Conservation (phyloP, 2,329 filamentous ascomycete genomes). For the Pseudopyrenochaeta lycopersici region DNA sequence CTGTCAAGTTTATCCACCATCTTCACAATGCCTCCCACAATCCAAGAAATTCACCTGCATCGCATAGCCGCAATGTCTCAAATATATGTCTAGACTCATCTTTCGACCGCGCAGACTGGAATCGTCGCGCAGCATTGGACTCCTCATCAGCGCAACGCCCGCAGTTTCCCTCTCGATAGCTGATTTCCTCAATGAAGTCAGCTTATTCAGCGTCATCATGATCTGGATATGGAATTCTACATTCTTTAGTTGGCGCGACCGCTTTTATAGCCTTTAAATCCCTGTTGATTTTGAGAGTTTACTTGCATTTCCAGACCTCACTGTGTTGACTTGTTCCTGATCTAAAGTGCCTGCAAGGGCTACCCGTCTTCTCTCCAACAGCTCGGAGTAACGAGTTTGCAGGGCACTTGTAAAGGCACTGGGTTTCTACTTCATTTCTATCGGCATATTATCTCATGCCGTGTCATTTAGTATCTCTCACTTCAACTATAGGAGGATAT, state of each 20-base stretch:
- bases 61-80: too few relatives aligned
- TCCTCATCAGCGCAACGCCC: neutral
- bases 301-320: constrained; percentile 6
- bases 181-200: constrained; percentile 3
- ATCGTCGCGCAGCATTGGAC: neutral
- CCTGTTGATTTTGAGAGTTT: neutral
- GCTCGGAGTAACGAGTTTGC: neutral
- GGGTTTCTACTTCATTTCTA: neutral
- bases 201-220: constrained; percentile 6
- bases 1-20: too few relatives aligned
- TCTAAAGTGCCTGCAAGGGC: constrained; percentile 1
- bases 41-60: too few relatives aligned
- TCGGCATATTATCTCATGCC: neutral
- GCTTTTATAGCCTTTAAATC: constrained; percentile 5
- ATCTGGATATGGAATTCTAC: constrained; percentile 2
- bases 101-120: neutral
- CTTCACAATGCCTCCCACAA: too few relatives aligned
- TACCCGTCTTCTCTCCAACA: neutral
- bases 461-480: constrained; percentile 1
- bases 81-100: neutral
- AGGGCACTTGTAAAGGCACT: neutral
- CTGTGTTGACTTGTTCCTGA: constrained; percentile 13
- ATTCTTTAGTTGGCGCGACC: constrained; percentile 7
- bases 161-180: constrained; percentile 1
- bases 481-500: constrained; percentile 3